Base-by-base conservation (phyloP, 306 rosid species). In the Gastrolobium bilobum region DNA sequence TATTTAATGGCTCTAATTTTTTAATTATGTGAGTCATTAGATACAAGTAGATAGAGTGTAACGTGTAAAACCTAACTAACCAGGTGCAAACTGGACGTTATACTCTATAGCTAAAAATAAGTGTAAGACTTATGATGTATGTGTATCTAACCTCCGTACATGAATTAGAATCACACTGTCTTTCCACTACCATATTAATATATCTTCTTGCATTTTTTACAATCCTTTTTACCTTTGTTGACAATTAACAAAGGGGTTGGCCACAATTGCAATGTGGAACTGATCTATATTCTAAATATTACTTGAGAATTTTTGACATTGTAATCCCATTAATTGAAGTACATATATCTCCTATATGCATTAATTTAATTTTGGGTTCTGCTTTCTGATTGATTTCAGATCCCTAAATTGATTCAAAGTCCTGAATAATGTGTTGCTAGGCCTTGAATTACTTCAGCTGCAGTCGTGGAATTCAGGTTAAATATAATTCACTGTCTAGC, bases 341-440 rank as follows among this genome's bases (percentile, higher is more conserved):
- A 35, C 61, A 20, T 9, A 59, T 71, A 43, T 67, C 39, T 31
- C 9, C 26, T 54, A 4, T 20, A 29, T 60, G 53, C 11, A 59
- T 37, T 53, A 30, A 72, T 8, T 29, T 26, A 44, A 15, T 46
- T 29, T 56, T 71, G 15, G 46, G 30, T 71, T 77, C 5, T 29
- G 6, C 9, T 47, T 71, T 72, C 30, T 51, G 3, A 68, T 50
- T 68, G 80, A 68, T 52, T 69, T 75, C 72, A 76, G 83, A 61
- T 76, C 37, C 75, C 35, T 51, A 51, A 83, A 67, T 83, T 72
- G 70, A 50, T 42, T 65, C 77, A 2, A 65, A 64, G 46, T 74
- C 47, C 14, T 40, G 70, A 70, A 77, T 14, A 59, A 69, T 30
- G 26, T 70, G 68, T 47, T 26, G 44, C 71, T 48, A 64, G 69